Evolutionary conservation across 148 eudicot genomes (phyloP).

Genomic region (Hydrangea macrophylla): DNA sequence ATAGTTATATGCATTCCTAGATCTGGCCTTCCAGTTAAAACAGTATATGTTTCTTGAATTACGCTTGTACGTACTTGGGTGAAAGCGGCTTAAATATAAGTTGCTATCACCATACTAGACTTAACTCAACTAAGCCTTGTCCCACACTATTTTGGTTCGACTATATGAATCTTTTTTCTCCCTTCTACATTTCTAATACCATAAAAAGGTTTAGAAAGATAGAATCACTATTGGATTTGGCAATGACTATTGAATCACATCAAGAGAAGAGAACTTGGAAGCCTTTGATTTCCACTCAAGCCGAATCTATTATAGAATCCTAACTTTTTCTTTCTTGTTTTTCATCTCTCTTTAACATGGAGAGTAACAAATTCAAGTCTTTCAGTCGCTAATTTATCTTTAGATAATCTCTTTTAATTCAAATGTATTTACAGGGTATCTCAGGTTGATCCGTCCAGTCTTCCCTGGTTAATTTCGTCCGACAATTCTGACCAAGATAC

Average conservation of each 20-base stretch:
- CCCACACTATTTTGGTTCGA: too few species aligned
- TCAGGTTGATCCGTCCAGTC: constrained; percentile 39
- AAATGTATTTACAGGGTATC: constrained; percentile 29
- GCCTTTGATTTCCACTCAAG: not conserved
- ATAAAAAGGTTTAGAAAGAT: not conserved
- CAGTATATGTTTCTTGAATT: too few species aligned
- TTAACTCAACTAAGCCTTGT: too few species aligned
- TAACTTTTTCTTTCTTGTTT: not conserved
- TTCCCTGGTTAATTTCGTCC: constrained; percentile 29
- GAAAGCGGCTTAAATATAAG: not conserved
- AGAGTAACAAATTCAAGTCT: not conserved
- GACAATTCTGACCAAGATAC: constrained; percentile 39
- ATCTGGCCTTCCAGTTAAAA: not conserved
- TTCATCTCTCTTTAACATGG: not conserved
- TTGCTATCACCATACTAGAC: too few species aligned
- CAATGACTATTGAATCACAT: not conserved
- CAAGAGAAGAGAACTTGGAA: not conserved
- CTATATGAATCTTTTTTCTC: too few species aligned
- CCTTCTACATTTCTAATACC: not conserved
- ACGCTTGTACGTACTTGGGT: too few species aligned
- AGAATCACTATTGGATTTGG: not conserved
- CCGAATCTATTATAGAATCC: not conserved
- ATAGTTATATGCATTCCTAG: not conserved
- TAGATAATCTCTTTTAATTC: not conserved
- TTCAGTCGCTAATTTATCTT: not conserved